Evolutionary conservation across 1,284 basidiomycete genomes (phyloP).

Genomic region (Trichosporon coremiiforme): DNA sequence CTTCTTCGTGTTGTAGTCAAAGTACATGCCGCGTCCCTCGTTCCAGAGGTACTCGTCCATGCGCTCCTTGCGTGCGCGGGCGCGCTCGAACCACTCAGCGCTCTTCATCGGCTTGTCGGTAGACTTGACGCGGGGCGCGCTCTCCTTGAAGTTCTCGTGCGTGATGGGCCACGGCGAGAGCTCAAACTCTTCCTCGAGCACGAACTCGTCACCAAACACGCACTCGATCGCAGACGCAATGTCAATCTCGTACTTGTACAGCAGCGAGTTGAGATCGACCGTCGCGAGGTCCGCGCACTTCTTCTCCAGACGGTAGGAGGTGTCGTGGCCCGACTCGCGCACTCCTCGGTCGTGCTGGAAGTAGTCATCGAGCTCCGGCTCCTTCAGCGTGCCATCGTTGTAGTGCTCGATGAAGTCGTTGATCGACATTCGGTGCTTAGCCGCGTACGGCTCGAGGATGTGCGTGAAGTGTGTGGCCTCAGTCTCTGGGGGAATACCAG

Average conservation of each 20-base stretch:
- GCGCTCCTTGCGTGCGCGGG: slow-evolving; percentile 74
- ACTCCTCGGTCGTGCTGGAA: slow-evolving; percentile 96
- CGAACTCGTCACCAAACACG: slow-evolving; percentile 87
- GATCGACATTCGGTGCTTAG: slow-evolving; percentile 90
- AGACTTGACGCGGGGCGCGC: slow-evolving; percentile 64
- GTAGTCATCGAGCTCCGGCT: slow-evolving; percentile 92
- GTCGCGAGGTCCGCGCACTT: slow-evolving; percentile 90
- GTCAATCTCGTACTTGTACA: slow-evolving; percentile 89
- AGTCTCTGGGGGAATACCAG: slow-evolving; percentile 96
- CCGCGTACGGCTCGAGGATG: slow-evolving; percentile 91
- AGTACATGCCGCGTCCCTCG: slow-evolving; percentile 90
- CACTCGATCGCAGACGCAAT: slow-evolving; percentile 92
- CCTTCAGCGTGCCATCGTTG: slow-evolving; percentile 78
- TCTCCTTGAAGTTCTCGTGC: slow-evolving; percentile 68
- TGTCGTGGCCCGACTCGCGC: slow-evolving; percentile 94
- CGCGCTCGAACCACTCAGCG: slow-evolving; percentile 87
- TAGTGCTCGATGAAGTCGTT: slow-evolving; percentile 97
- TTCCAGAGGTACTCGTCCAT: slow-evolving; percentile 98
- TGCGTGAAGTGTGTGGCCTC: slow-evolving; percentile 98
- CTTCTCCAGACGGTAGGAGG: slow-evolving; percentile 95
- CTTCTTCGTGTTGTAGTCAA: slow-evolving; percentile 91
- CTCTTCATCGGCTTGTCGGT: slow-evolving; percentile 67
- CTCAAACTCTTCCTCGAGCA: slow-evolving; percentile 87
- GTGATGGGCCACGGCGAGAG: slow-evolving; percentile 89
- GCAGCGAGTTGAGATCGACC: slow-evolving; percentile 85